Evolutionary conservation across 805 yeast species (phyloP).

Genomic region (Clavispora phyllophila): DNA sequence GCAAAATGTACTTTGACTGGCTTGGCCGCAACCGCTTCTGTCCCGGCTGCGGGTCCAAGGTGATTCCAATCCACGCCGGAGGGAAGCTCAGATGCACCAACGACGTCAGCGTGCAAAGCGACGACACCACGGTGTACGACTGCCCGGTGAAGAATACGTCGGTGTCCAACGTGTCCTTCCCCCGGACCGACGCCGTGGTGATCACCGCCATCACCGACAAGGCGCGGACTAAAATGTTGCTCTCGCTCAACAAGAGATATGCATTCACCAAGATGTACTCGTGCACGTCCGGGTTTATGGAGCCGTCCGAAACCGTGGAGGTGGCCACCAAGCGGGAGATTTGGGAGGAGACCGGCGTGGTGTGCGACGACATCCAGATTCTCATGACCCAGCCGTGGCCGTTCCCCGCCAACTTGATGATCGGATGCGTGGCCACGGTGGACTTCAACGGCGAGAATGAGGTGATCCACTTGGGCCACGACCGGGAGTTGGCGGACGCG

Average conservation of each 20-base stretch:
- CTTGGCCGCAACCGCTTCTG: constrained; percentile 66
- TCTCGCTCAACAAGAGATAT: constrained; percentile 67
- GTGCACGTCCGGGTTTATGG: constrained; percentile 93
- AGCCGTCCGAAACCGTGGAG: constrained; percentile 90
- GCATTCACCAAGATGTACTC: constrained; percentile 58
- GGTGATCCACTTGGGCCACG: constrained; percentile 67
- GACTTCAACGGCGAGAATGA: constrained; percentile 64
- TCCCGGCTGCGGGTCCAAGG: constrained; percentile 76
- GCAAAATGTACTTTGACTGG: constrained; percentile 85
- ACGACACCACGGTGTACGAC: constrained; percentile 13
- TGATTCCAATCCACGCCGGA: constrained; percentile 63
- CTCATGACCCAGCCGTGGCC: constrained; percentile 95
- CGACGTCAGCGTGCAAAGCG: constrained; percentile 7
- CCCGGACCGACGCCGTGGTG: constrained; percentile 86
- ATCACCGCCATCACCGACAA: constrained; percentile 72
- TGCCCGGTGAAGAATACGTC: constrained; percentile 35
- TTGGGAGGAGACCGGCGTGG: constrained; percentile 94
- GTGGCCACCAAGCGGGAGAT: constrained; percentile 83
- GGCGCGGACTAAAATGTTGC: constrained; percentile 55
- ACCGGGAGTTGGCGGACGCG: constrained; percentile 81
- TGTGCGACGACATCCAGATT: constrained; percentile 51
- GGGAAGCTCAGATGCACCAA: constrained; percentile 29
- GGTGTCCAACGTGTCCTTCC: constrained; percentile 80
- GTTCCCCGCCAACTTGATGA: constrained; percentile 87
- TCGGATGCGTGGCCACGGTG: constrained; percentile 84